A percentile compares a stretch with the other conserved stretches of the same genome.
Conservation (phyloP, 2,329 filamentous ascomycete species). For the Stemphylium beticola region DNA sequence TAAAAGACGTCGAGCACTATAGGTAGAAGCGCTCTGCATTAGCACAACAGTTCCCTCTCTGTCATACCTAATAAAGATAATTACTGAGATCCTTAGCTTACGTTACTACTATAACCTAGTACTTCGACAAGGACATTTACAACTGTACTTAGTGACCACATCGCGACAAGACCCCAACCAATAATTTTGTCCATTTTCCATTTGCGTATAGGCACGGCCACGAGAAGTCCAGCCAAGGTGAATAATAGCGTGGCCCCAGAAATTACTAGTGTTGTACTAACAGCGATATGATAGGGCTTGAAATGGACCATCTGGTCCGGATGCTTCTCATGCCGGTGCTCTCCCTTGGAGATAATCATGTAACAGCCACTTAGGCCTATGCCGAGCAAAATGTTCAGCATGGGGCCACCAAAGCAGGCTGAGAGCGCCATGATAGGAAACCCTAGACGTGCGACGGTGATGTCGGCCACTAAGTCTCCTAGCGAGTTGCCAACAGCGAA, state of each 20-base stretch:
- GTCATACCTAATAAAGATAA: no score
- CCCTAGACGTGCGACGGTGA: constrained; percentile 90
- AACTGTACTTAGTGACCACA: constrained; percentile 83
- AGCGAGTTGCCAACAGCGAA: constrained; percentile 97
- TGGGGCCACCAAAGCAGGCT: constrained; percentile 96
- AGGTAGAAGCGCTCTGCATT: no score
- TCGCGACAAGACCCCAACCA: constrained; percentile 76
- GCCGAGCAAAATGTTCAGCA: constrained; percentile 95
- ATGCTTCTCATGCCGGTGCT: constrained; percentile 69
- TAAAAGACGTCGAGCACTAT: no score
- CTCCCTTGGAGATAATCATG: constrained; percentile 77
- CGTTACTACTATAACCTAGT: constrained; percentile 44
- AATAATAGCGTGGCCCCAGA: constrained; percentile 82
- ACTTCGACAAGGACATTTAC: constrained; percentile 84
- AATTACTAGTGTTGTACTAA: constrained; percentile 84
- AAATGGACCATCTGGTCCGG: constrained; percentile 70
- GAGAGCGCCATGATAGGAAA: constrained; percentile 96
- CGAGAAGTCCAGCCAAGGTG: constrained; percentile 77
- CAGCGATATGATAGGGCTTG: constrained; percentile 79
- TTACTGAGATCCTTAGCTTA: constrained; percentile 21
- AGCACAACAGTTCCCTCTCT: no score
- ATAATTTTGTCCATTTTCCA: constrained; percentile 56
- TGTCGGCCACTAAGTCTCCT: constrained; percentile 91
- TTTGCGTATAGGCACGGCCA: constrained; percentile 69
- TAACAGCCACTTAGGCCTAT: constrained; percentile 91